Evolutionary conservation across 176 grass and related monocot species (phyloP), one percentile per base, ranked within the genome.

Genomic region (Oryza nivara): DNA sequence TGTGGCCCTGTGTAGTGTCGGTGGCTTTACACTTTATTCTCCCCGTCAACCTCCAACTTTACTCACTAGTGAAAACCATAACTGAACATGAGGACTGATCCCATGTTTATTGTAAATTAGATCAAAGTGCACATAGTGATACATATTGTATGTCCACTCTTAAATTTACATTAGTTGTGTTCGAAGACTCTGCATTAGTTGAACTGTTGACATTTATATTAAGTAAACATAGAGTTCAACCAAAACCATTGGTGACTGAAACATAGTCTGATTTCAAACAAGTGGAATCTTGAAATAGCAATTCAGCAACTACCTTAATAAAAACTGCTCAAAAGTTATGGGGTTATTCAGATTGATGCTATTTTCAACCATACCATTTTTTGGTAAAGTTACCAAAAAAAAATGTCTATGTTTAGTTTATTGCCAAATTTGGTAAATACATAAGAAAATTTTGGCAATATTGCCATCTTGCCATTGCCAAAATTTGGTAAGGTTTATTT

Each of bases 1-100:
- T 92, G 36, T 91, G 86, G 43, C 73, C 77, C 86, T 84, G n/a
- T 82, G 68, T 82, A 82, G 17, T 95, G 92, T 89, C 86, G 79
- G 86, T 92, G 78, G 78, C 87, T 95, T 94, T 96, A 47, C 90
- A 82, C 93, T 99, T 99, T 99, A 94, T 99, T 96, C 90, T 79
- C 65, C 67, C 56, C 65, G 49, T 68, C 72, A 49, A 68, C 83
- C 47, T 58, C 35, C 52, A 86, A 68, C 56, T 86, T 88, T 91
- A 76, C 51, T 79, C 68, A 36, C 6, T 44, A 44, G 43, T 44
- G 52, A 70, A 77, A 88, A 67, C 6, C 51, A 30, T 12, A 71
- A 75, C 28, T 43, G 41, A 87, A 75, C 14, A 78, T 11, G 49
- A 83, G 54, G 79, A 19, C 2, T 45, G 12, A 75, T 75, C 13